Conservation (phyloP, 768 basidiomycete genomes). For the Boletus rufocinnamomeus region DNA sequence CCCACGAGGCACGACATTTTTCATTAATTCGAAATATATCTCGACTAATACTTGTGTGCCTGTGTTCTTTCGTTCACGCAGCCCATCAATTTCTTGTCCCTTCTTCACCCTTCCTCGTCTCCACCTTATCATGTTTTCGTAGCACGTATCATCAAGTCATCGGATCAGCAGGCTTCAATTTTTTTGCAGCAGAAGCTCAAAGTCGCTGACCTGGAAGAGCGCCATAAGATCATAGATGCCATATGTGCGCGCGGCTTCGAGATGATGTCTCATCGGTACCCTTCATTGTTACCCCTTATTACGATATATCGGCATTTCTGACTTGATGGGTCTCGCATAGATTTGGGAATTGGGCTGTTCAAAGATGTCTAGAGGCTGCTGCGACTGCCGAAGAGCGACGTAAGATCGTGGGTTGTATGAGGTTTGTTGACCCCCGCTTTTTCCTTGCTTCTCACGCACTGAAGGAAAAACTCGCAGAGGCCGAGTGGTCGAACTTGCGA, state of each 20-base stretch:
- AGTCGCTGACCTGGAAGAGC: conserved; percentile 75
- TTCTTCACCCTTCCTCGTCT: conserved; percentile 81
- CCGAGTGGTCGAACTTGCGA: conserved; percentile 82
- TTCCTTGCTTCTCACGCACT: conserved; percentile 12
- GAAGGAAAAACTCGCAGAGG: conserved; percentile 46
- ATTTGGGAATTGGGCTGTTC: conserved; percentile 93
- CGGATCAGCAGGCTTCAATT: conserved; percentile 89
- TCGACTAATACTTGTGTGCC: too few species aligned
- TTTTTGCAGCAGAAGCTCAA: conserved; percentile 91
- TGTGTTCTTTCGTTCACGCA: conserved; percentile 32
- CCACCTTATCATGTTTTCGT: conserved; percentile 85
- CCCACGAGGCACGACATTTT: too few species aligned
- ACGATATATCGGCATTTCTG: conserved; percentile 2
- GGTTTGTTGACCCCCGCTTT: conserved; percentile 43
- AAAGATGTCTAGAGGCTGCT: conserved; percentile 82
- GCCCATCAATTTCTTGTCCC: conserved; percentile 88
- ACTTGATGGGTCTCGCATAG: conserved; percentile 40
- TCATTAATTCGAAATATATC: too few species aligned
- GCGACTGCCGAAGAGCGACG: conserved; percentile 71
- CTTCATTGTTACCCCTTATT: conserved; percentile 1
- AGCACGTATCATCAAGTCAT: conserved; percentile 82
- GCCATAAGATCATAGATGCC: conserved; percentile 83
- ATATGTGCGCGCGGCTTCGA: conserved; percentile 83
- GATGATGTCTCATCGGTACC: conserved; percentile 88
- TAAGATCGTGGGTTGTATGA: conserved; percentile 86